A percentile compares a stretch with the other conserved stretches of the same genome.
phyloP scores from a whole-genome alignment of 2,329 filamentous ascomycete species.

The Hymenoscyphus occultus region DNA sequence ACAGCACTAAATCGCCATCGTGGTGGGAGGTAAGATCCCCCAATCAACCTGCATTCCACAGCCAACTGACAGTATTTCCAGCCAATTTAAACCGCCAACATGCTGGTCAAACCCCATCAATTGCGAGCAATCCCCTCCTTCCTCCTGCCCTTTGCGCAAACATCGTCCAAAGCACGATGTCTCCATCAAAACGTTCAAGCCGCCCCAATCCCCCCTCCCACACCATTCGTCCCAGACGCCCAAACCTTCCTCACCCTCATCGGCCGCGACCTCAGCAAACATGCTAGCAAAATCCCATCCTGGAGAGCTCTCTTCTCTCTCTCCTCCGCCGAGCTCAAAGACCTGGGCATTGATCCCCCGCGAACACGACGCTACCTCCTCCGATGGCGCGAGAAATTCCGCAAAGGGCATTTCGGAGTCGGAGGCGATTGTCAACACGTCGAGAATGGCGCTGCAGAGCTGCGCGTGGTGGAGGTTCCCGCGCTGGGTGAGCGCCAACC shows the following conservation, averaged over 20 bases:
- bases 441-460: conserved; percentile 49
- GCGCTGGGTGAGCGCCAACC: conserved; percentile 36
- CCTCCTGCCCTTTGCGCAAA: conserved; percentile 32
- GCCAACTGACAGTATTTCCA: conserved; percentile 9
- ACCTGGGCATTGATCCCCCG: conserved; percentile 83
- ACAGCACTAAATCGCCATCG: conserved; percentile 12
- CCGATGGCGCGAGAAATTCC: conserved; percentile 82
- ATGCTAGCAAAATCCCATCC: conserved; percentile 80
- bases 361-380: conserved; percentile 80
- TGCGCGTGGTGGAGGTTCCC: conserved; percentile 46
- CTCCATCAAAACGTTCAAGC: conserved; percentile 41
- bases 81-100: conserved; percentile 19
- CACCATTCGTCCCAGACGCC: conserved; percentile 82
- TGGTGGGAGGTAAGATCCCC: neutral
- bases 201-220: conserved; percentile 61
- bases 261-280: conserved; percentile 78
- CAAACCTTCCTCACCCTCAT: conserved; percentile 86
- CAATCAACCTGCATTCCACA: neutral
- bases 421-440: conserved; percentile 81
- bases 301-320: conserved; percentile 90
- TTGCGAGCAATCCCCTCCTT: conserved; percentile 34
- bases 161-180: conserved; percentile 36
- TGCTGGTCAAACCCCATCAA: conserved; percentile 32
- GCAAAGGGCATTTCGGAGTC: conserved; percentile 71
- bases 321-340: conserved; percentile 71